Evolutionary conservation across 345 rosid genomes (phyloP).

Genomic region (Clausena lansium): DNA sequence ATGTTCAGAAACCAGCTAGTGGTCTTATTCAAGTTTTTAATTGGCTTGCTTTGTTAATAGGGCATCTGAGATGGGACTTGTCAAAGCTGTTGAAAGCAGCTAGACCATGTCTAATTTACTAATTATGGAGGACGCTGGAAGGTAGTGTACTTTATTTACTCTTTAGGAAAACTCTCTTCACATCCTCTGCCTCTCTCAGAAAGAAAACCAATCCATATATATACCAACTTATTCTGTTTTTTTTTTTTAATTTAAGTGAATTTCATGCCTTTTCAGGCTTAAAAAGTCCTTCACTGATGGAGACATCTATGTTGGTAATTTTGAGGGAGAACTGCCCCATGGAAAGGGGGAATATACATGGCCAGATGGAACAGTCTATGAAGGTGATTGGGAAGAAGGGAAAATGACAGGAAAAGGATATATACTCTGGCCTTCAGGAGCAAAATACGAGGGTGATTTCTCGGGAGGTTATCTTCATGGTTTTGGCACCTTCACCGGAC

Average conservation of each 20-base stretch:
- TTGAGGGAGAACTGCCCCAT: conserved; percentile 60
- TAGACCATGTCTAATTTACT: conserved; percentile 8
- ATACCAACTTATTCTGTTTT: neutral
- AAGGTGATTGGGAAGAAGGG: conserved; percentile 87
- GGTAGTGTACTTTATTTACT: conserved; percentile 18
- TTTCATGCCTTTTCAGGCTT: conserved; percentile 35
- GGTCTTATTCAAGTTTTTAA: neutral
- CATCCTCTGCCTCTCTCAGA: neutral
- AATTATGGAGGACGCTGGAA: conserved; percentile 19
- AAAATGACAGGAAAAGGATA: conserved; percentile 82
- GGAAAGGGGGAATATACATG: conserved; percentile 82
- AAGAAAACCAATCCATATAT: neutral
- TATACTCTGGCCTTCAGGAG: conserved; percentile 71
- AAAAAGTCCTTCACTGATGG: conserved; percentile 58
- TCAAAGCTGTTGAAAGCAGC: neutral
- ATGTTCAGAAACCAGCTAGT: neutral
- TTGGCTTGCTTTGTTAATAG: neutral
- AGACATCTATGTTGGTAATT: conserved; percentile 62
- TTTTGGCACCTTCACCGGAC: conserved; percentile 54
- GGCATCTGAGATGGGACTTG: neutral
- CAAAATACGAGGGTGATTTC: conserved; percentile 78
- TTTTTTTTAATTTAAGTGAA: neutral
- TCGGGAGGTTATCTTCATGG: conserved; percentile 93
- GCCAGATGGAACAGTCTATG: conserved; percentile 65
- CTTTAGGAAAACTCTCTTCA: neutral